Conservation (phyloP, 805 yeast species). For the Lipomyces oligophaga region DNA sequence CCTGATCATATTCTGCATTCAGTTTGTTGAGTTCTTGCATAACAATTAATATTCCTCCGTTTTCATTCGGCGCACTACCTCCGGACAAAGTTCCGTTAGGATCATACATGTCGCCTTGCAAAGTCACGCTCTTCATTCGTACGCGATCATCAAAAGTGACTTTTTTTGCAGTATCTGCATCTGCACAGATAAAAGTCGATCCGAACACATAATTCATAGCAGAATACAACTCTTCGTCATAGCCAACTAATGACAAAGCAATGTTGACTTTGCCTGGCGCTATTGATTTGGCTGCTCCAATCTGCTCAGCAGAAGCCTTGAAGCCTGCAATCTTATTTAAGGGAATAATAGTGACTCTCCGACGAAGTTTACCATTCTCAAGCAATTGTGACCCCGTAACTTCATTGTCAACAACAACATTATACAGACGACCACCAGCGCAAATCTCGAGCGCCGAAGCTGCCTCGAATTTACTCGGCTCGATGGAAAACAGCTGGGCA, state of each 20-base stretch:
- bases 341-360: conserved; percentile 88
- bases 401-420: conserved; percentile 87
- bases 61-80: conserved; percentile 69
- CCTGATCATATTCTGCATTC: conserved; percentile 39
- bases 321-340: conserved; percentile 74
- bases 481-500: conserved; percentile 72
- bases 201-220: conserved; percentile 96
- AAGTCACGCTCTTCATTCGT: conserved; percentile 75
- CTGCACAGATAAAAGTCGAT: conserved; percentile 77
- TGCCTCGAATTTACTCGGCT: conserved; percentile 52
- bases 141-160: conserved; percentile 85
- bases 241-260: conserved; percentile 79
- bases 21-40: conserved; percentile 62
- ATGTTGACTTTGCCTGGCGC: conserved; percentile 84
- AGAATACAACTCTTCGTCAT: conserved; percentile 59
- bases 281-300: conserved; percentile 64
- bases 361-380: conserved; percentile 70
- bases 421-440: conserved; percentile 88
- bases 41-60: conserved; percentile 53
- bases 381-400: conserved; percentile 77
- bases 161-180: conserved; percentile 80
- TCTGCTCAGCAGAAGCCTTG: conserved; percentile 48
- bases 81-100: conserved; percentile 96
- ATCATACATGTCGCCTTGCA: conserved; percentile 91
- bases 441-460: conserved; percentile 86